Percentiles rank a stretch among this genome's conserved stretches.
Conservation (phyloP, 768 basidiomycete genomes). For the Phlebiopsis flavidoalba region DNA sequence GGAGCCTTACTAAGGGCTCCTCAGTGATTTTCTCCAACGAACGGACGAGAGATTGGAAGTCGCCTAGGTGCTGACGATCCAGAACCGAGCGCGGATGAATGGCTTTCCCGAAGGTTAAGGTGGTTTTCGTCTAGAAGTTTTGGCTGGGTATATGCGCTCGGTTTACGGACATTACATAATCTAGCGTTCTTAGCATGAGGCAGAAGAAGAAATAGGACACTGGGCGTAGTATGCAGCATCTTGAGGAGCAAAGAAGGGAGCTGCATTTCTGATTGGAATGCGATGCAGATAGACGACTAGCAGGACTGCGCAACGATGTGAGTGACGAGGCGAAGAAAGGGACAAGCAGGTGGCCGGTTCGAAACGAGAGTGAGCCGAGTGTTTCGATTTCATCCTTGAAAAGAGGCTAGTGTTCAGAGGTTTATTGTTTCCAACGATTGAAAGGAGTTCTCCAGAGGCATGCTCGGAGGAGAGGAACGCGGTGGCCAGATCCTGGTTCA, state of each 20-base stretch:
- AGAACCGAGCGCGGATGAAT: not conserved
- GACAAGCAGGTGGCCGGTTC: conserved; percentile 10
- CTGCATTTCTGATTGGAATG: conserved; percentile 12
- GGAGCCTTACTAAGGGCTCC: conserved; percentile 15
- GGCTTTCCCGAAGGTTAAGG: not conserved
- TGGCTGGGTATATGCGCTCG: conserved; percentile 21
- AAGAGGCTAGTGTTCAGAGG: conserved; percentile 22
- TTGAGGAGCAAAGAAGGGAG: not conserved
- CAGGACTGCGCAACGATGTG: conserved; percentile 4
- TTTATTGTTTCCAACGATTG: conserved; percentile 14
- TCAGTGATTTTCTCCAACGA: conserved; percentile 19
- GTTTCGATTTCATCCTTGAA: conserved; percentile 8
- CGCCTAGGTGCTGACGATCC: not conserved
- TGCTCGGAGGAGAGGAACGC: not conserved
- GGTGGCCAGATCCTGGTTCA: not conserved
- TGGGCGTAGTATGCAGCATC: not conserved
- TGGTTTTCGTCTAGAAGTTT: not conserved
- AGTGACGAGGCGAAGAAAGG: conserved; percentile 9
- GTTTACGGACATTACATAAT: conserved; percentile 16
- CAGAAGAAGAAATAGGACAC: not conserved
- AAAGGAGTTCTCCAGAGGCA: not conserved
- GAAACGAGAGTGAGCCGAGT: conserved; percentile 11
- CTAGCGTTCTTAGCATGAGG: not conserved
- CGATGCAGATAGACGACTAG: conserved; percentile 11
- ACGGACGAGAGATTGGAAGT: conserved; percentile 13